Evolutionary conservation across 2,329 filamentous ascomycete species (phyloP).

Genomic region (Colletotrichum shisoi): DNA sequence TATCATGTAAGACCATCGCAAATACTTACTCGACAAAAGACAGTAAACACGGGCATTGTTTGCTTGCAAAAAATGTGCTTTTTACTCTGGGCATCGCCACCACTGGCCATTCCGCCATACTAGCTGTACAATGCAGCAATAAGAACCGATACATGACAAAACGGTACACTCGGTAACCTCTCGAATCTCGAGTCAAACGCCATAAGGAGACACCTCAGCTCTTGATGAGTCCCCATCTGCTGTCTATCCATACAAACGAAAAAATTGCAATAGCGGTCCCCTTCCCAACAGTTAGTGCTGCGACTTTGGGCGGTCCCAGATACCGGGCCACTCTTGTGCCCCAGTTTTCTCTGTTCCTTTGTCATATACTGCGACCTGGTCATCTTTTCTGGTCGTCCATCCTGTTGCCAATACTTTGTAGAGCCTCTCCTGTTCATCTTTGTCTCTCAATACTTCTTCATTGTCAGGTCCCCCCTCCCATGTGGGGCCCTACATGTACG

Average conservation of each 20-base stretch:
- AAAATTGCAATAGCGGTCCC: constrained; percentile 11
- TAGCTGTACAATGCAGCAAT: constrained; percentile 26
- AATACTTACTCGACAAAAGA: background rate
- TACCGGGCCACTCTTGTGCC: constrained; percentile 16
- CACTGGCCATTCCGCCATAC: background rate
- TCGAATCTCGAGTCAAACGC: constrained; percentile 27
- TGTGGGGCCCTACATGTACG: background rate
- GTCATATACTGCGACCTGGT: constrained; percentile 3
- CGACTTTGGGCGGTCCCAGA: constrained; percentile 36
- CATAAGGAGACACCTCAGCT: constrained; percentile 62
- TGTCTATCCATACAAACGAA: constrained; percentile 44
- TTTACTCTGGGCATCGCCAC: background rate
- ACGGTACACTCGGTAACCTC: background rate
- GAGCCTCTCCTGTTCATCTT: constrained; percentile 24
- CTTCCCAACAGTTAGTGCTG: constrained; percentile 14
- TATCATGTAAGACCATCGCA: background rate
- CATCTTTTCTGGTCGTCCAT: background rate
- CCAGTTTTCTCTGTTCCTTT: background rate
- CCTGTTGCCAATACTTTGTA: background rate
- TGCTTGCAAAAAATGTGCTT: background rate
- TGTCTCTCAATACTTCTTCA: background rate
- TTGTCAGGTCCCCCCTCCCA: background rate
- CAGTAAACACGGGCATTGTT: background rate
- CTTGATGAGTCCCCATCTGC: constrained; percentile 58
- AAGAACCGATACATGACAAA: constrained; percentile 15